These are phyloP conservation scores for Rhodofomes roseus DNA, from an alignment of 1,284 basidiomycete genomes.

Conservation along the genomic window DNA sequence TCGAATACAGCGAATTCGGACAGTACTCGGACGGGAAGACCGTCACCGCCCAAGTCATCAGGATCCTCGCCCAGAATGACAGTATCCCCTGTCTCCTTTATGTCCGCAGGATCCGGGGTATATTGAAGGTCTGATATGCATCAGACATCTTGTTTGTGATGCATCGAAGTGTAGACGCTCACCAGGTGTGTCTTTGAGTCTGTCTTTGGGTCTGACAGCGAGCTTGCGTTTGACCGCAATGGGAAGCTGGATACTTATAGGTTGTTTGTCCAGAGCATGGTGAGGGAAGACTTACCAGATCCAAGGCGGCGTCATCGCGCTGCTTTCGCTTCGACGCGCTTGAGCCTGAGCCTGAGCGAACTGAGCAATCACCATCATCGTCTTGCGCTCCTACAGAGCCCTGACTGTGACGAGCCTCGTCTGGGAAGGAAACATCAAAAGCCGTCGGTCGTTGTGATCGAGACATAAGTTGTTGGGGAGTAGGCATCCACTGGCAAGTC, in stretches of 20 bases:
- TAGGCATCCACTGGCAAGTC: not conserved
- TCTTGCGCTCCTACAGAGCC: not conserved
- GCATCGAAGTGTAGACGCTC: not conserved
- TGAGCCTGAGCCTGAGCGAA: not conserved
- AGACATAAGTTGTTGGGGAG: conserved; percentile 3
- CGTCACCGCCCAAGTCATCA: conserved; percentile 16
- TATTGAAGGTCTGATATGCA: conserved; percentile 10
- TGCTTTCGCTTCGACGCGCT: not conserved
- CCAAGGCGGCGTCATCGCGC: not conserved
- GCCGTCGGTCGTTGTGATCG: conserved; percentile 30
- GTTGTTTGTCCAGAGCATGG: not conserved
- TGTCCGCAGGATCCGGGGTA: conserved; percentile 24
- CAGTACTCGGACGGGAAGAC: conserved; percentile 35
- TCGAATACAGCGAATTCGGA: conserved; percentile 41
- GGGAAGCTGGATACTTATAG: not conserved
- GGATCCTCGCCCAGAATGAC: conserved; percentile 33
- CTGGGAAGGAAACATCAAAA: conserved; percentile 33
- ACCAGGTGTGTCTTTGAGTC: not conserved
- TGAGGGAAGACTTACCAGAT: not conserved
- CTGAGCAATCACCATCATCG: not conserved
- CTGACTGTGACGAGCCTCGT: conserved; percentile 18
- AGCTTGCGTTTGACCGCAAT: not conserved
- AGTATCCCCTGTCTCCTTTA: conserved; percentile 24
- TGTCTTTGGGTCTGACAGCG: not conserved
- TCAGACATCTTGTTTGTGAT: not conserved